Evolutionary conservation across 208 protist species (phyloP), one percentile per base, ranked within the genome.

Genomic region (Spongospora subterranea): DNA sequence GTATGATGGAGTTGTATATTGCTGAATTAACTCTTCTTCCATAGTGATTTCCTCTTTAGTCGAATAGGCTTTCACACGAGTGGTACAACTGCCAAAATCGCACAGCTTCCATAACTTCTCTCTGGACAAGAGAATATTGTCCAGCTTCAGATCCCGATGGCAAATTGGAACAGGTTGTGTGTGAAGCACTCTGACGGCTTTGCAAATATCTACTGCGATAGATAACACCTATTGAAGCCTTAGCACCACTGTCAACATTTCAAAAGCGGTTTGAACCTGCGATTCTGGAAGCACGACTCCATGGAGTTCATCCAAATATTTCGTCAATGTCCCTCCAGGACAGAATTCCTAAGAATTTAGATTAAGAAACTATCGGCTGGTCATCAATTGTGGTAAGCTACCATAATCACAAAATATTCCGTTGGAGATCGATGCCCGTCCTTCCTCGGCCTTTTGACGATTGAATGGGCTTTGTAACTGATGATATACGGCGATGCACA

Each of bases 91-190:
- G 32, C 90, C 90, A 29, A 91, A 91, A 91, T 91, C 90, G 66
- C 90, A 88, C 0, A 91, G 38, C 32, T 88, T 76, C 60, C 77
- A 88, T 13, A 45, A 13, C 41, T 53, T 45, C 11, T 89, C 64
- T 1, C 46, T 0, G 1, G 35, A 6, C 13, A 91, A 32, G 29
- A 91, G 65, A 0, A 91, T 29, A 17, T 91, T 91, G 35, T 91
- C 90, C 60, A 88, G 90, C 60, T 91, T 91, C 0, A 91, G 40
- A 20, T 91, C 90, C 0, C 90, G 64, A 45, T 91, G 90, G n/a
- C 82, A 40, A 0, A 91, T 91, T 43, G 90, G 90, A 0, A 41
- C 60, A 38, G 41, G 46, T 39, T 88, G 66, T 0, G 54, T 89
- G 43, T 91, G 90, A 0, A 91, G n/a, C 39, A 50, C 82, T 17